A percentile compares a stretch with the other conserved stretches of the same genome.
Evolutionary conservation across 1,284 basidiomycete genomes (phyloP).

Genomic region (Retiboletus flavoniger): DNA sequence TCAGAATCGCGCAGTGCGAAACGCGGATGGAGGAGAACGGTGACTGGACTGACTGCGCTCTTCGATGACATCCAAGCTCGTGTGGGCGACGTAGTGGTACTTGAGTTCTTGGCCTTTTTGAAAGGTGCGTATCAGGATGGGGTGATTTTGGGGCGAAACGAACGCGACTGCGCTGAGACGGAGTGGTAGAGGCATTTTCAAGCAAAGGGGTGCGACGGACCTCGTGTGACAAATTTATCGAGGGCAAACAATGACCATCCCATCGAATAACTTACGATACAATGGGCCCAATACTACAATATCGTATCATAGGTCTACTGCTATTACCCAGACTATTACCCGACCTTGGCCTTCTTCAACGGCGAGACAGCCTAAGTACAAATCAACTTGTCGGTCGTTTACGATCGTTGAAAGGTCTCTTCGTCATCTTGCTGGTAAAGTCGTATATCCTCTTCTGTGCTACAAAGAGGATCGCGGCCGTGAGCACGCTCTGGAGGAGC

Average conservation of each 20-base stretch:
- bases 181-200: slow-evolving; percentile 58
- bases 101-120: slow-evolving; percentile 69
- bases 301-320: neutral
- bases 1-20: neutral
- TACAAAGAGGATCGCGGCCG: slow-evolving; percentile 87
- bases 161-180: slow-evolving; percentile 76
- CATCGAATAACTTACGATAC: neutral
- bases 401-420: neutral
- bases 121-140: slow-evolving; percentile 73
- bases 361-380: slow-evolving; percentile 17
- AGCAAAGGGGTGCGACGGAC: no score
- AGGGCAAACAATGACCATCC: neutral
- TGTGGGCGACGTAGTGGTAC: slow-evolving; percentile 81
- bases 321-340: neutral
- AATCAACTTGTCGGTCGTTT: slow-evolving; percentile 4
- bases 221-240: no score
- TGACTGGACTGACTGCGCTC: slow-evolving; percentile 49
- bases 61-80: slow-evolving; percentile 73
- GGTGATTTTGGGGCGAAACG: slow-evolving; percentile 77
- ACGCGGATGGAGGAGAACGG: neutral
- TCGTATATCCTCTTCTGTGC: slow-evolving; percentile 78
- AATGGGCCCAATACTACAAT: neutral
- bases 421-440: slow-evolving; percentile 56
- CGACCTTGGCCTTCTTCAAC: slow-evolving; percentile 10
- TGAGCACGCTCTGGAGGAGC: slow-evolving; percentile 85